phyloP scores from a whole-genome alignment of 331 rosid species.

The Dryas integrifolia region DNA sequence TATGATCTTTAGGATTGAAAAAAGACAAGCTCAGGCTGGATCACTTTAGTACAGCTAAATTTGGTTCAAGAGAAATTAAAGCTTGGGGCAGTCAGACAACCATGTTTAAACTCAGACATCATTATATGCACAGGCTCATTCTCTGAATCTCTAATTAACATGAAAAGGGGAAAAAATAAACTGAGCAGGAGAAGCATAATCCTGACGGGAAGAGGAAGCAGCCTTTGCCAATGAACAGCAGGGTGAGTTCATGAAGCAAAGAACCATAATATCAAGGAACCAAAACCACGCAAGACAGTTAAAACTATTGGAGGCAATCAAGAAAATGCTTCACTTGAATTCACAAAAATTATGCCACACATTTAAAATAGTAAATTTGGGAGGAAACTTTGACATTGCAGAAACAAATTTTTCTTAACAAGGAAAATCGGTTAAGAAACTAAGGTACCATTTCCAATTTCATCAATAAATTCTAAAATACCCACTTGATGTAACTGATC shows the following conservation, averaged over 20 bases:
- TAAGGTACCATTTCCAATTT: not conserved
- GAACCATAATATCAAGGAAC: not conserved
- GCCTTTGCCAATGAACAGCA: not conserved
- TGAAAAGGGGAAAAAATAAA: not conserved
- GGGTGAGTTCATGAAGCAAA: not conserved
- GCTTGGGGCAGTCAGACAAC: not conserved
- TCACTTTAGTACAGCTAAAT: not conserved
- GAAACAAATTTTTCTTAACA: not conserved
- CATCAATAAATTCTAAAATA: not conserved
- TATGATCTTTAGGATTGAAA: not conserved
- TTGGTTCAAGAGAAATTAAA: not conserved
- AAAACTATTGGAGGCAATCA: too few species aligned
- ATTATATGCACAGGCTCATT: not conserved
- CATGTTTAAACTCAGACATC: too few species aligned
- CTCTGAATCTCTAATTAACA: not conserved
- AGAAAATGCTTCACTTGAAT: not conserved
- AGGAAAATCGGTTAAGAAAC: not conserved
- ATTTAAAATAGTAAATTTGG: not conserved
- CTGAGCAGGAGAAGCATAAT: not conserved
- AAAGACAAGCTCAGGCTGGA: too few species aligned
- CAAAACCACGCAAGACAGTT: not conserved
- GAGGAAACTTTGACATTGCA: not conserved
- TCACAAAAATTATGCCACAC: not conserved
- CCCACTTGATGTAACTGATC: not conserved
- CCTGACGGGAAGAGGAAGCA: too few species aligned